Evolutionary conservation across 1,139 yeast species (phyloP).

Genomic region (Candida anutae): DNA sequence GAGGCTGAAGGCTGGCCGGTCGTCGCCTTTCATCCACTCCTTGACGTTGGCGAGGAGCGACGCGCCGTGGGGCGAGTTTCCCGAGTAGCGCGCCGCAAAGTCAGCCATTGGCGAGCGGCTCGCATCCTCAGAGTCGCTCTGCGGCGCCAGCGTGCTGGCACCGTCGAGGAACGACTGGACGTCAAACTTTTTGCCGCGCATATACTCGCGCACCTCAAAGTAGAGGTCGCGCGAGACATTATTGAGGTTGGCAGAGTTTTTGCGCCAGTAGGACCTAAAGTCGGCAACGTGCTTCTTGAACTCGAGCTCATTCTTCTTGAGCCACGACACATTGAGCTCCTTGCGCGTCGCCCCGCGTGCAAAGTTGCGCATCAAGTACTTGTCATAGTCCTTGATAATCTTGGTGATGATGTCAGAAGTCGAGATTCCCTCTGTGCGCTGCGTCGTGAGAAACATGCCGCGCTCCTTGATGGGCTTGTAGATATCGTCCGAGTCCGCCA

Average conservation of each 20-base stretch:
- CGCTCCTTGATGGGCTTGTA: constrained; percentile 83
- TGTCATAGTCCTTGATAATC: constrained; percentile 91
- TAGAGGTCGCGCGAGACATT: constrained; percentile 75
- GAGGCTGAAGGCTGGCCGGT: background rate
- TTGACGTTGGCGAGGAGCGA: constrained; percentile 56
- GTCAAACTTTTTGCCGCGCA: constrained; percentile 47
- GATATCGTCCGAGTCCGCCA: constrained; percentile 81
- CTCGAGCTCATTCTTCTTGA: constrained; percentile 92
- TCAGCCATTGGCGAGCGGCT: constrained; percentile 49
- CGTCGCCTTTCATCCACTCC: constrained; percentile 46
- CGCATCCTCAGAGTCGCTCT: constrained; percentile 25
- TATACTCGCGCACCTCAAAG: constrained; percentile 71
- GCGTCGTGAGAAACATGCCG: constrained; percentile 91
- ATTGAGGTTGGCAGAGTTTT: constrained; percentile 61
- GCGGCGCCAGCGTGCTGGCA: constrained; percentile 7
- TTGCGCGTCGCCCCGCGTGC: constrained; percentile 96
- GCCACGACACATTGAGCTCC: constrained; percentile 93
- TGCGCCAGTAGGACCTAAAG: constrained; percentile 78
- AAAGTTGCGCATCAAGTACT: constrained; percentile 91
- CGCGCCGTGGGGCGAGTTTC: constrained; percentile 37
- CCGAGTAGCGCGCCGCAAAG: constrained; percentile 56
- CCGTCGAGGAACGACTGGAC: constrained; percentile 22
- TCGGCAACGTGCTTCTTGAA: constrained; percentile 84
- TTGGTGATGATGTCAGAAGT: constrained; percentile 94
- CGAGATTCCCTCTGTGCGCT: constrained; percentile 92